Conservation (phyloP, 345 rosid genomes). For the Draba incana region DNA sequence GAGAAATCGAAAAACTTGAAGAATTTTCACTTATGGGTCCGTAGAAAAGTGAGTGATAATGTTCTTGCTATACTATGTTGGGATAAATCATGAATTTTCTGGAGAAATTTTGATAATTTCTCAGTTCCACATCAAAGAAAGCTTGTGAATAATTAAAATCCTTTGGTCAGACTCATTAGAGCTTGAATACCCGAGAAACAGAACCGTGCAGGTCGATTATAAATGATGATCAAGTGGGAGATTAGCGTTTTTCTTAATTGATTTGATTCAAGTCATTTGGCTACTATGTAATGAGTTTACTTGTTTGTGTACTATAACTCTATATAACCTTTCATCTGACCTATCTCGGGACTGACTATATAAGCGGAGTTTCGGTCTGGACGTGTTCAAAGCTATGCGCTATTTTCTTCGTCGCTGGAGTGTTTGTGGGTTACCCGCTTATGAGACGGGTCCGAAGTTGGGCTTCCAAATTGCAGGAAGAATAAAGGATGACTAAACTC, state of each 20-base stretch:
- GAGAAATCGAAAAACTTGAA: neutral
- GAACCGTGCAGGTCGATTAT: neutral
- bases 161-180: neutral
- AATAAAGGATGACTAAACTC: slow-evolving; percentile 64
- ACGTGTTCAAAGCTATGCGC: slow-evolving; percentile 85
- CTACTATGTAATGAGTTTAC: neutral
- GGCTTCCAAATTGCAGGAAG: slow-evolving; percentile 70
- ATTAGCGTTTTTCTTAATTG: neutral
- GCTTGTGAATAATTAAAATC: slow-evolving; percentile 16
- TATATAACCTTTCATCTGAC: neutral
- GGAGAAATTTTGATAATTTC: neutral
- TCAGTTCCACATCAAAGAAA: neutral
- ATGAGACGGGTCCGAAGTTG: slow-evolving; percentile 69
- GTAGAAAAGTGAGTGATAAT: neutral
- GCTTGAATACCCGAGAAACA: neutral
- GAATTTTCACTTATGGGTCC: neutral
- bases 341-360: slow-evolving; percentile 22
- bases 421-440: slow-evolving; percentile 73
- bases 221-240: neutral
- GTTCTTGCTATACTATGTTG: neutral
- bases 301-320: neutral
- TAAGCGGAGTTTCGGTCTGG: slow-evolving; percentile 60
- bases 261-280: neutral
- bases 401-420: slow-evolving; percentile 77
- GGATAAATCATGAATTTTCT: neutral